Evolutionary conservation across 1,284 basidiomycete species (phyloP).

Genomic region (Pseudozyma tsukubaensis): DNA sequence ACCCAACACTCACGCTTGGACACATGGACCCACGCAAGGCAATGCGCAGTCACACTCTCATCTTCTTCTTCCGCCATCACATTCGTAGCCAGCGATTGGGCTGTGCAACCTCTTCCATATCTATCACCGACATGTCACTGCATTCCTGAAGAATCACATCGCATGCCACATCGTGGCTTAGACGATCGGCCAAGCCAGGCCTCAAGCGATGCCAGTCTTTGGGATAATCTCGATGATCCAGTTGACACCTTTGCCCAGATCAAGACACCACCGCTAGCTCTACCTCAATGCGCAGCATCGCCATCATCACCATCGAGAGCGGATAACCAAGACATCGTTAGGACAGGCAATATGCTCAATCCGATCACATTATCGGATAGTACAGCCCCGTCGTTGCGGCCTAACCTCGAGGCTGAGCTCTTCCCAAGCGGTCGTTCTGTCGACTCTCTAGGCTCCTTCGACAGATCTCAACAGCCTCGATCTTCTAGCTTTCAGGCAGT

Average conservation of each 20-base stretch:
- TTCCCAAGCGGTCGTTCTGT: constrained; percentile 18
- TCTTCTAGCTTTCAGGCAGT: constrained; percentile 25
- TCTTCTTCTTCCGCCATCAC: not conserved
- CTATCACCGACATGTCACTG: not conserved
- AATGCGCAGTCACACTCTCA: not conserved
- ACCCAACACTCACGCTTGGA: too few relatives aligned
- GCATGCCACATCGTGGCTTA: constrained; percentile 20
- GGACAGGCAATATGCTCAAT: constrained; percentile 7
- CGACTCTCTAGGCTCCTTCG: constrained; percentile 3
- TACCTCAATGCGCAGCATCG: not conserved
- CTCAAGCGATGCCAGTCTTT: constrained; percentile 43
- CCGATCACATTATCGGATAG: constrained; percentile 12
- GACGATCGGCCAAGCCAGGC: constrained; percentile 25
- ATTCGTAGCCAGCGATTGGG: not conserved
- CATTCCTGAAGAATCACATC: constrained; percentile 1
- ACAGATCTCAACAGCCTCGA: constrained; percentile 2
- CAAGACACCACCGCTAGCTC: constrained; percentile 16
- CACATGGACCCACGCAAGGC: too few relatives aligned
- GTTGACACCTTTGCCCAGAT: constrained; percentile 23
- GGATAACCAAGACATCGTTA: not conserved
- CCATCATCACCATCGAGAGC: constrained; percentile 1
- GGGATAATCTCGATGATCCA: constrained; percentile 29
- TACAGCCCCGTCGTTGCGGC: constrained; percentile 3
- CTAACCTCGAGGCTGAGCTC: constrained; percentile 28
- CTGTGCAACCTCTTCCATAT: not conserved